phyloP scores from a whole-genome alignment of 2,329 filamentous ascomycete genomes.

The Parastagonospora avenae region DNA sequence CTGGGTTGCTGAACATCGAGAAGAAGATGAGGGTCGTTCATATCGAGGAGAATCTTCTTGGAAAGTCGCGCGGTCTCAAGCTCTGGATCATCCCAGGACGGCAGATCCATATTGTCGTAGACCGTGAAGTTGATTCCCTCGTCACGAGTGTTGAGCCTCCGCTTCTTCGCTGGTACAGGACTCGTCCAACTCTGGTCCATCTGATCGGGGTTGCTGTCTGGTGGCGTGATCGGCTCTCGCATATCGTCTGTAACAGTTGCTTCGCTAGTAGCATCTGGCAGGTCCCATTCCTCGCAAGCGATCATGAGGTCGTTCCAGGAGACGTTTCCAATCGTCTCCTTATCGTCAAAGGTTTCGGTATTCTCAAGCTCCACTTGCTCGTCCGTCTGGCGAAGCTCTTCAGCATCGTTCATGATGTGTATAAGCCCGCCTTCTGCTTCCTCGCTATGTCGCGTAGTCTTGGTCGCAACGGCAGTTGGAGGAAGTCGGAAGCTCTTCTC shows the following conservation, averaged over 20 bases:
- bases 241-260: slow-evolving; percentile 37
- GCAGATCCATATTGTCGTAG: slow-evolving; percentile 49
- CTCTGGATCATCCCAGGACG: slow-evolving; percentile 81
- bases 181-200: slow-evolving; percentile 36
- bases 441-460: slow-evolving; percentile 53
- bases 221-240: slow-evolving; percentile 26
- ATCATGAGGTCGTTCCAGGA: slow-evolving; percentile 81
- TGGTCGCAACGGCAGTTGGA: slow-evolving; percentile 59
- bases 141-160: slow-evolving; percentile 55
- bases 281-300: slow-evolving; percentile 84
- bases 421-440: slow-evolving; percentile 63
- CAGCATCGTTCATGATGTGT: slow-evolving; percentile 48
- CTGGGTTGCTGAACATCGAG: slow-evolving; percentile 76
- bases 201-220: slow-evolving; percentile 28
- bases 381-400: slow-evolving; percentile 51
- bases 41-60: slow-evolving; percentile 80
- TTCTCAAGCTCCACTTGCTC: slow-evolving; percentile 54
- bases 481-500: slow-evolving; percentile 79
- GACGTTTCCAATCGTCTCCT: slow-evolving; percentile 74
- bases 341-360: slow-evolving; percentile 59
- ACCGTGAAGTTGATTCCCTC: slow-evolving; percentile 38
- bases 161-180: slow-evolving; percentile 66
- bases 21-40: slow-evolving; percentile 86
- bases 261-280: slow-evolving; percentile 49
- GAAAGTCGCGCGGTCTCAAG: slow-evolving; percentile 72